phyloP scores from a whole-genome alignment of 208 protist genomes.

The Acanthamoeba lenticulata region DNA sequence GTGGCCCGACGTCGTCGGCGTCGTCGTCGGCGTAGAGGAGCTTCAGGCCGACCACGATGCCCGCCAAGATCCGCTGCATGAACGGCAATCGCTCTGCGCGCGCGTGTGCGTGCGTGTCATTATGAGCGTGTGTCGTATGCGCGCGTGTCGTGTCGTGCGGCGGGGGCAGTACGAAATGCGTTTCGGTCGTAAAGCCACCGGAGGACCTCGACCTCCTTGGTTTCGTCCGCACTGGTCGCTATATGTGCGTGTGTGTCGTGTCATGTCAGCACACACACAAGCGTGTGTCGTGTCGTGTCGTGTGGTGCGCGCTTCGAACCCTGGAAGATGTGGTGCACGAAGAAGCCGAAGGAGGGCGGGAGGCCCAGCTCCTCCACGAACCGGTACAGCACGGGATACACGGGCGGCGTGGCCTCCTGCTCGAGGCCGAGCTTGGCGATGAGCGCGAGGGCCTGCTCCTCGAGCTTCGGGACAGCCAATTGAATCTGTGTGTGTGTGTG shows the following conservation, averaged over 20 bases:
- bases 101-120: no score
- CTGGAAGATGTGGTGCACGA: constrained; percentile 16
- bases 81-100: not conserved
- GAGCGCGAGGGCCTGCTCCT: not conserved
- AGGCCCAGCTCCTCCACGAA: not conserved
- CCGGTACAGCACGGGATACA: not conserved
- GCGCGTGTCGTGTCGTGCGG: not conserved
- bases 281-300: not conserved
- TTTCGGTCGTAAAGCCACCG: not conserved
- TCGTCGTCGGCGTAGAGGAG: not conserved
- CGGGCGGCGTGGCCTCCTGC: not conserved
- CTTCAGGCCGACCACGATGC: not conserved
- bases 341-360: not conserved
- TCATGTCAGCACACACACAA: not conserved
- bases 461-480: not conserved
- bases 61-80: not conserved
- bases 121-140: no score
- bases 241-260: not conserved
- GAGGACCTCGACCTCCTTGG: not conserved
- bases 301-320: not conserved
- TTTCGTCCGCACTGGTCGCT: not conserved
- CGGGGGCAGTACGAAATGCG: not conserved
- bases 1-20: not conserved
- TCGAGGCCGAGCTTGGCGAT: not conserved
- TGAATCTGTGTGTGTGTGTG: not conserved